Evolutionary conservation across 2,329 filamentous ascomycete genomes (phyloP), one percentile per base, ranked within the genome.

Genomic region (Beauveria brongniartii): DNA sequence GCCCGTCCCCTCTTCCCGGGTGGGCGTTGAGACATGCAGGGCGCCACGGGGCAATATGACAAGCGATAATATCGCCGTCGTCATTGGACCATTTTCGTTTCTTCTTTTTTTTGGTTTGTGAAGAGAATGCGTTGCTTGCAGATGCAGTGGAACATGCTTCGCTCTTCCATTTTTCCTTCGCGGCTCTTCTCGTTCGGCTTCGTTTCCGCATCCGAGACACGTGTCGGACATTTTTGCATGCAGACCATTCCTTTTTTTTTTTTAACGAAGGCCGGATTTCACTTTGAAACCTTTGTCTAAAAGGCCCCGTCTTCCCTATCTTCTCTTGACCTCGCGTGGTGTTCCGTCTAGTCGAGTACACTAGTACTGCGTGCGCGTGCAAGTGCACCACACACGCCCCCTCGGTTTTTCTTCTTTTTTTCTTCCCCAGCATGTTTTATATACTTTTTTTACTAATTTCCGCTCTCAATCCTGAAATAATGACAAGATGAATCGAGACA

Each of bases 21-120:
- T 34, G 30, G 28, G 18, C 18, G 4, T 26, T 58, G 55, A 58
- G 46, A 58, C 55, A 58, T 50, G 55, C 55, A 58, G 10, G 55
- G 12, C 54, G 30, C 43, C 43, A 30, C 54, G 48, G 47, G 43
- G 43, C 30, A 44, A 56, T 40, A 40, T 28, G 30, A 28, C 22
- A 26, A 30, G 37, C 54, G 18, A 20, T 44, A 40, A 40, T 10
- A 48, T 34, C 18, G 18, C 10, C 6, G 3, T 20, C 6, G 3
- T 20, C n/a, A 40, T 53, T 37, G 30, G 50, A 37, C 30, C n/a
- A 9, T 37, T 14, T 16, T 14, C 30, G 14, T 18, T n/a, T 24
- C 24, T 24, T 26, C 20, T 18, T 48, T 48, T 8, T 8, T 20
- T 24, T 48, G 22, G 14, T 55, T 30, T 48, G 40, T 9, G 1